Base-by-base conservation (phyloP, 75 land plant genomes). In the Picea glauca region DNA sequence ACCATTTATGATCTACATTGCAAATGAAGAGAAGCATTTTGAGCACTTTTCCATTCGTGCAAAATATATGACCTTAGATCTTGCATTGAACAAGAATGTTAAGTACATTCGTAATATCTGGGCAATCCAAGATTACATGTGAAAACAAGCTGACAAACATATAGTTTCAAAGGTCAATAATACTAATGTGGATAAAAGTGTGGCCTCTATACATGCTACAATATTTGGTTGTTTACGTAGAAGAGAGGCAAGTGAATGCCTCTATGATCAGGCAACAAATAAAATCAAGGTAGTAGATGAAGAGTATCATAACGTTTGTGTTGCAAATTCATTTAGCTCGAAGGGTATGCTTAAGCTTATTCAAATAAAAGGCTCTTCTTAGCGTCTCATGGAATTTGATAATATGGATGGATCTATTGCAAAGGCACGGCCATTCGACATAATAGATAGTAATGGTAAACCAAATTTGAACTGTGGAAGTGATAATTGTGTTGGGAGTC, bases 191-290 rank as follows among this genome's bases (percentile, higher is more conserved):
- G 99, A 97, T 78, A 87, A 83, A 65, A 94, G 98, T 87, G 98
- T 97, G 6, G 98, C 95, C n/a, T 89, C 91, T 5, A 97, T 97
- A 32, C 95, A 97, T 86, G 99, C 99, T 9, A 97, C 95, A 61
- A 91, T 97, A 13, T 97, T 94, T 60, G 84, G 89, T 63, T 91
- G 92, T 81, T 81, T 94, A 58, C 86, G 98, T 0, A 90, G 91
- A 61, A 85, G 91, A 62, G 93, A 84, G 58, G 90, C 77, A 70
- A 93, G 92, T 43, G 95, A 94, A 77, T 80, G 73, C 56, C 91
- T 94, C 15, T 95, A 90, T 84, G 99, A 97, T 82, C 85, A 88
- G 21, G 75, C 77, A 2, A 94, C 93, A 54, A 94, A 94, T 72
- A 94, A 94, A 38, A 92, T 91, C 38, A 38, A 90, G 59, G 50